Evolutionary conservation across 164 flowering plant genomes (phyloP).

Genomic region (Vitis rotundifolia): DNA sequence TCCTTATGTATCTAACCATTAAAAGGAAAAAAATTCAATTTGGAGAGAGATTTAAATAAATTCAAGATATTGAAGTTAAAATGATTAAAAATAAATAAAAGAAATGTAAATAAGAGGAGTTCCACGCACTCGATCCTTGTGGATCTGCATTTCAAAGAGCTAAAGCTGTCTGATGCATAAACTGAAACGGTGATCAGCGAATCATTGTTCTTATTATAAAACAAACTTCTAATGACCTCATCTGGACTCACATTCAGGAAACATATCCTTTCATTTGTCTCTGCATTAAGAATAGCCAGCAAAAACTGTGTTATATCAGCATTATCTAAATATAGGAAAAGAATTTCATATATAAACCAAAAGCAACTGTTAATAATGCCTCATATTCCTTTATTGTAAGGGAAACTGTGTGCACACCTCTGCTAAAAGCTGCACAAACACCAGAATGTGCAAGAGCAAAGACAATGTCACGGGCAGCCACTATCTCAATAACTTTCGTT

Average conservation of each 20-base stretch:
- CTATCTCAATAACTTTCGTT: conserved; percentile 91
- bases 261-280: conserved; percentile 88
- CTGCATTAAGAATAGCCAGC: conserved; percentile 41
- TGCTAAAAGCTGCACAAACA: conserved; percentile 95
- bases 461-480: conserved; percentile 96
- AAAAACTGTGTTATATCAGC: background rate
- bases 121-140: conserved; percentile 87
- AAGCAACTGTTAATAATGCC: background rate
- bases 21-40: background rate
- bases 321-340: too few relatives aligned
- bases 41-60: too few relatives aligned
- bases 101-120: too few relatives aligned
- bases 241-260: conserved; percentile 91
- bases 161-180: conserved; percentile 98
- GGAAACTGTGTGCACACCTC: conserved; percentile 49
- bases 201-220: conserved; percentile 95
- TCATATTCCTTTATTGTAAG: background rate
- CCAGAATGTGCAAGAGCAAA: conserved; percentile 99
- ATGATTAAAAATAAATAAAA: too few relatives aligned
- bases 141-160: conserved; percentile 95
- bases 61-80: too few relatives aligned
- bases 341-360: too few relatives aligned
- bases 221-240: conserved; percentile 95
- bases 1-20: conserved; percentile 63
- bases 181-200: conserved; percentile 98